Base-by-base conservation (phyloP, 495 filamentous ascomycete genomes). In the Penicillium alfredii region DNA sequence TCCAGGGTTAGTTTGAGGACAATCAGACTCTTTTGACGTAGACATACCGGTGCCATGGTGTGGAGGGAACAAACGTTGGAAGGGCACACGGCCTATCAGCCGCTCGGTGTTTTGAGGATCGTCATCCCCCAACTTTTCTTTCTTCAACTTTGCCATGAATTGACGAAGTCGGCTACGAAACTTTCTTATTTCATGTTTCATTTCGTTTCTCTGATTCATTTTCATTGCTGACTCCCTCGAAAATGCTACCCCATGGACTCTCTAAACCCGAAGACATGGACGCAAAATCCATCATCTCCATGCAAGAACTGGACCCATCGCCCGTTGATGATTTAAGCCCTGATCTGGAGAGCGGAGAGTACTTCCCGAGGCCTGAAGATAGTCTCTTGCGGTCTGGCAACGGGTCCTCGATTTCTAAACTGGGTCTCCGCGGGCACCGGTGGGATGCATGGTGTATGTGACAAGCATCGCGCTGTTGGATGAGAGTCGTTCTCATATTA, bases 261-360 rank as follows among this genome's bases (percentile, higher is more conserved):
- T 11, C 33, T 18, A 57, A 56, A 39, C 47, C 45, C 18, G 45
- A 58, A 21, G 55, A 60, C 24, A 50, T 59, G 24, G 64, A 71
- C 19, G 57, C 58, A 24, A 60, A 51, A 33, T 67, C 80, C 4
- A 60, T 79, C 25, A 58, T 77, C 21, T 85, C 81, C 17, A 75
- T 95, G 47, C 71, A 82, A 34, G 76, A 88, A 39, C 64, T 95
- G 17, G 88, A 93, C 27, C 88, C 88, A 7, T 77, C 79, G 7
- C 88, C 88, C 1, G 82, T 93, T 18, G 82, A 89, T 8, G 76
- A 79, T 22, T 64, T 47, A 4, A 73, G 72, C 7, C 60, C 69
- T 0, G 63, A 73, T 11, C 47, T 68, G 14, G 69, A 74, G 41
- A 61, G 55, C 33, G 77, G 82, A 23, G 72, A 73, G 40, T 81